phyloP scores from a whole-genome alignment of 306 rosid species.

The Myrica gale region DNA sequence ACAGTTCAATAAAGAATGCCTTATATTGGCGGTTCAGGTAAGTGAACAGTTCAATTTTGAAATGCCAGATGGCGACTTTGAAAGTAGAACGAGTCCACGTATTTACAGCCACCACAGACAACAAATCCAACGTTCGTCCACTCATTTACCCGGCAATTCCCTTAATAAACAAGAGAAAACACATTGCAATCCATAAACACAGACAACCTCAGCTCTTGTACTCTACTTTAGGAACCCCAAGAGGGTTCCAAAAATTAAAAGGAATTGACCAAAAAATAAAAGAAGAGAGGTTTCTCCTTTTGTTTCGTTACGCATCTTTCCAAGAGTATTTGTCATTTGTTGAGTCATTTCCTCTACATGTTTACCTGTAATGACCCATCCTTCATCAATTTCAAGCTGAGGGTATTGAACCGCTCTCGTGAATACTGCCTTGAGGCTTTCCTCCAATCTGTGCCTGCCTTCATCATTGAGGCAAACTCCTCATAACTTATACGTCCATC shows the following conservation, averaged over 20 bases:
- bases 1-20: too few relatives aligned
- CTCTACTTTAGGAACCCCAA: constrained; percentile 31
- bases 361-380: constrained; percentile 68
- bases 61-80: background rate
- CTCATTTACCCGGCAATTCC: constrained; percentile 28
- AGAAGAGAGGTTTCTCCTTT: constrained; percentile 10
- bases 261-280: constrained; percentile 25
- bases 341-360: constrained; percentile 36
- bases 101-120: constrained; percentile 58
- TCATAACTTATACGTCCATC: constrained; percentile 88
- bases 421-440: constrained; percentile 97
- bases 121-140: constrained; percentile 30
- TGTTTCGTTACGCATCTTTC: constrained; percentile 30
- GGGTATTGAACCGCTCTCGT: constrained; percentile 79
- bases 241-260: constrained; percentile 26
- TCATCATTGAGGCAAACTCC: constrained; percentile 90
- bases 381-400: constrained; percentile 62
- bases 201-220: constrained; percentile 30
- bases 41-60: background rate
- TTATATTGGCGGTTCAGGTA: too few relatives aligned
- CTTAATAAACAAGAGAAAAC: constrained; percentile 28
- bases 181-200: constrained; percentile 32
- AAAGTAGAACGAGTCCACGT: constrained; percentile 7
- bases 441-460: constrained; percentile 98
- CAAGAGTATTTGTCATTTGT: constrained; percentile 21